These are phyloP conservation scores for Wickerhamiella vanderwaltii DNA, from an alignment of 805 yeast species.

Conservation along the genomic window DNA sequence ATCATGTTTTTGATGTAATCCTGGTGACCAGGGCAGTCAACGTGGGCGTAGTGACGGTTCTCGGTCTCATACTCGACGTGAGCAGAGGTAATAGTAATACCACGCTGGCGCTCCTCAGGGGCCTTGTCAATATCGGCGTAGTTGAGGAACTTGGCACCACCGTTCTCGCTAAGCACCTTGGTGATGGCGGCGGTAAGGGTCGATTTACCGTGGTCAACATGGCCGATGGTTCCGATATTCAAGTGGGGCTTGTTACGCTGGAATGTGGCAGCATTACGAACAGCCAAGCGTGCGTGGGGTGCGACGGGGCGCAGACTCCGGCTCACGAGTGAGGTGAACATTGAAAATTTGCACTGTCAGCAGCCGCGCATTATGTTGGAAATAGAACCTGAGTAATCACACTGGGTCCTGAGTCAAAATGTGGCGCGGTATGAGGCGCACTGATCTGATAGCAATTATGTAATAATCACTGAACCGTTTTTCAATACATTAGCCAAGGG, in stretches of 20 bases:
- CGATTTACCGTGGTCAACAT: conserved; percentile 98
- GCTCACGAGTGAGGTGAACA: conserved; percentile 9
- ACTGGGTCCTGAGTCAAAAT: too few species aligned
- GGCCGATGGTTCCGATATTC: conserved; percentile 96
- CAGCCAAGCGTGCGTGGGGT: not conserved
- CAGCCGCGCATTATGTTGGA: too few species aligned
- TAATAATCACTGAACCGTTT: too few species aligned
- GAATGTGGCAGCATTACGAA: conserved; percentile 53
- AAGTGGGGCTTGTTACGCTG: conserved; percentile 94
- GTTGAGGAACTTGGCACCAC: conserved; percentile 90
- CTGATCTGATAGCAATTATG: too few species aligned
- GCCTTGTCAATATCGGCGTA: conserved; percentile 91
- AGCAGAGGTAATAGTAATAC: conserved; percentile 96
- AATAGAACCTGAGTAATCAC: too few species aligned
- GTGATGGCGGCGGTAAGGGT: conserved; percentile 98
- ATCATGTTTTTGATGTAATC: conserved; percentile 98
- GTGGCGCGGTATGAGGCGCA: too few species aligned
- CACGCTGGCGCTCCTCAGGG: conserved; percentile 98
- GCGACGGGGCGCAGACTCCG: conserved; percentile 5
- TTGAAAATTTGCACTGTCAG: conserved; percentile 9
- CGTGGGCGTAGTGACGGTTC: conserved; percentile 93
- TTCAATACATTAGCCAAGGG: too few species aligned
- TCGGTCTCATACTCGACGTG: conserved; percentile 95
- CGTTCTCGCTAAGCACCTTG: conserved; percentile 74
- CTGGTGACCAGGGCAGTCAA: conserved; percentile 98